Base-by-base conservation (phyloP, 805 yeast genomes). In the Pichia manshurica region DNA sequence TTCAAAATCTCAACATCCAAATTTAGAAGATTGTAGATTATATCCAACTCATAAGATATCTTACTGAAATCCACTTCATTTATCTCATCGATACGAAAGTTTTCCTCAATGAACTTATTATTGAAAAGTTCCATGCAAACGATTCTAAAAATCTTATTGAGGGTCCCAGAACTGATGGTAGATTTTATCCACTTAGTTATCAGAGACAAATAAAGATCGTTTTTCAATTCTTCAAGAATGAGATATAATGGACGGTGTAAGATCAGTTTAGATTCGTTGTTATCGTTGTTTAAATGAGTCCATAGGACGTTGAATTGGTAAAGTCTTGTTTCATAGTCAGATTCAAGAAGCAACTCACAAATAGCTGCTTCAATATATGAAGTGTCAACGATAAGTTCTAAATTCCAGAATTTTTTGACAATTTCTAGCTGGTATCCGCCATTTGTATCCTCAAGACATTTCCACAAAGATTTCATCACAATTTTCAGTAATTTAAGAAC, bases 351-450 rank as follows among this genome's bases (percentile, higher is more conserved):
- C 41, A 79, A 70, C 2, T 76, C 68, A 0, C 87, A 69, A 2
- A 90, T 53, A 0, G 87, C 84, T 1, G 95, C 91, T 56, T 89
- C 95, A 22, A 89, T 73, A 51, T 77, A 74, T 41, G 75, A 66
- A 2, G 73, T 57, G 13, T 78, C 78, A 22, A 76, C 71, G 17
- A 73, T 66, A n/a, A 74, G 62, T 35, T 79, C 82, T 44, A 91
- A 64, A 5, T 73, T 69, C 71, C 86, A 82, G 2, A 90, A 69
- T 20, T 78, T 70, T 45, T 75, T 78, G 1, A 84, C 86, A 0
- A 84, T 74, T 56, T 86, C 95, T 1, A 84, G 82, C 57, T 87
- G 95, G 48, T 73, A 71, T 41, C 67, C 66, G 3, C 81, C 79
- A n/a, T 72, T 65, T 0, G 74, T 69, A 9, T 73, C 72, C 32